Base-by-base conservation (phyloP, 2,329 filamentous ascomycete genomes). In the Intubia oerlemansii region DNA sequence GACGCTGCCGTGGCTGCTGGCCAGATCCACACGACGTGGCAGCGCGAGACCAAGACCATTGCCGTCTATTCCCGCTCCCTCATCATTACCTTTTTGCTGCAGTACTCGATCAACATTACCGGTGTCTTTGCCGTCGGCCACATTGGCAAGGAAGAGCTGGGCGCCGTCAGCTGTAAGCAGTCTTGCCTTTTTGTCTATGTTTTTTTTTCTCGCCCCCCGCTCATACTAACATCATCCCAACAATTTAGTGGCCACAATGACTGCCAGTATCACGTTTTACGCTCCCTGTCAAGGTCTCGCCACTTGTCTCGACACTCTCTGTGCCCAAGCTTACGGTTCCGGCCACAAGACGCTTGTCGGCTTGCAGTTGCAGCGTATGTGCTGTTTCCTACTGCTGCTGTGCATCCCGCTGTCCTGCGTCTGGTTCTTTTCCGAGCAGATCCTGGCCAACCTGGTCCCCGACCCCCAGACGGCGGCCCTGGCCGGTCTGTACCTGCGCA, bases 251-350 rank as follows among this genome's bases (percentile, higher is more conserved):
- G 71, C 68, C 5, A 71, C 71, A 41, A 85, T 85, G 78, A 79
- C 75, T 2, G 73, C 73, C 17, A 80, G 70, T 37, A 84, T 88
- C 39, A 77, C 66, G 10, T 79, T 75, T 33, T 73, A 77, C 41
- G 75, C 74, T 1, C 68, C 79, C 11, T 76, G 79, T 44, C 76
- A 82, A 44, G 77, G 82, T n/a, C 60, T 95, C 10, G 75, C 82
- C 1, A 95, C 85, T 5, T 80, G 75, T 37, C 58, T 95, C 21
- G 85, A 95, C 50, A 95, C 85, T 0, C 67, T 95, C 3, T 93
- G 85, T 47, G 69, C 85, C 0, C 85, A 95, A 49, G 85, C 88
- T 1, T 95, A 90, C 45, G 85, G 88, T 3, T 90, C 79, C 1
- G 85, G 85, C 0, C 77, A 76, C 46, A 90, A 77, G 45, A 77